Base-by-base conservation (phyloP, 2,329 filamentous ascomycete species). In the Colletotrichum navitas region DNA sequence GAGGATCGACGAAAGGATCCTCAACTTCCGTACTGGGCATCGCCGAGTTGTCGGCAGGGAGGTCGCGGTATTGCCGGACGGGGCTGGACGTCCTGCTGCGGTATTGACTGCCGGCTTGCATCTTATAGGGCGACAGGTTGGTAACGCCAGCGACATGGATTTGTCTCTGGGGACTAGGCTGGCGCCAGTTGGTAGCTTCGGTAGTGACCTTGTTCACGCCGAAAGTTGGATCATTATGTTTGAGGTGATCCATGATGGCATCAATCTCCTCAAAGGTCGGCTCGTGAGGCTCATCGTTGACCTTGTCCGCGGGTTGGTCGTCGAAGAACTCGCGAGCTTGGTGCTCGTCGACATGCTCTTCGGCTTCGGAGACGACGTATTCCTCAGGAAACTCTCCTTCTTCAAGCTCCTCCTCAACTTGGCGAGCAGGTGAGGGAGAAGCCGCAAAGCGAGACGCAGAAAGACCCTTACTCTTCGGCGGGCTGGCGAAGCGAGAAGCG, bases 221-320 rank as follows among this genome's bases (percentile, higher is more conserved):
- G 79, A 92, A 89, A 63, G 92, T 90, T 1, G 92, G 92, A 74
- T 94, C 90, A 59, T 86, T 89, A 70, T 91, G 88, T 76, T 94
- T 92, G 76, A 98, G 88, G 72, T 96, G 92, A 74, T 92, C 90
- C 94, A 98, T 97, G 63, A 98, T 91, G 55, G 92, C 94, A 83
- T 98, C 95, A 77, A 98, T 95, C 78, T 98, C 94, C 75, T 95
- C 92, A 76, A 93, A 93, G 0, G 91, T 89, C 8, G 84, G 85
- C 73, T 85, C 84, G 26, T 77, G 76, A 8, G 78, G 77, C 5
- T 76, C 74, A 29, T 77, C 74, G n/a, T 73, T 74, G 77, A 78
- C 54, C 77, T 78, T 51, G 75, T 76, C 63, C 76, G 79, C 49
- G 18, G 43, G 6, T n/a, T 67, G 29, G 5, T 5, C 36, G 16